Evolutionary conservation across 352 stramenopile genomes (phyloP).

Genomic region (Phytophthora sansomeana): DNA sequence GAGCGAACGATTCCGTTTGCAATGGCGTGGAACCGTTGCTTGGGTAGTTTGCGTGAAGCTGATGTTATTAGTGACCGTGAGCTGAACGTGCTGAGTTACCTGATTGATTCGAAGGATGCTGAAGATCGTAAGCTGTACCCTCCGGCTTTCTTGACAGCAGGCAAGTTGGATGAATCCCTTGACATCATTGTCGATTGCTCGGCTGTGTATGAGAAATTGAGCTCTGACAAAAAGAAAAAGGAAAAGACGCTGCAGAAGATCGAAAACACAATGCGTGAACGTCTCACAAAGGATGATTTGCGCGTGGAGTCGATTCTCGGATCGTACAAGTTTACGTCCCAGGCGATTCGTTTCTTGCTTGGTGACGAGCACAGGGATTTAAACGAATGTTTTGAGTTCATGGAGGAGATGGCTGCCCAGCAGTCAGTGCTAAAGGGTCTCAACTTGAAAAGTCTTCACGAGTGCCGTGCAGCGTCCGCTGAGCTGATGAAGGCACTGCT

Average conservation of each 20-base stretch:
- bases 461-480: constrained; percentile 68
- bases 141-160: constrained; percentile 86
- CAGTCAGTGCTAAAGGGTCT: constrained; percentile 84
- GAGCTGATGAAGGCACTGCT: constrained; percentile 90
- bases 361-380: constrained; percentile 87
- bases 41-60: constrained; percentile 78
- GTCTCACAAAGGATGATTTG: constrained; percentile 86
- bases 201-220: constrained; percentile 83
- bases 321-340: constrained; percentile 90
- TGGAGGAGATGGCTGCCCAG: constrained; percentile 82
- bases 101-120: constrained; percentile 84
- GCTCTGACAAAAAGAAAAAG: constrained; percentile 90
- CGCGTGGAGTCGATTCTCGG: constrained; percentile 83
- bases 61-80: constrained; percentile 89
- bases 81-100: constrained; percentile 86
- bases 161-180: constrained; percentile 88
- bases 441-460: constrained; percentile 82
- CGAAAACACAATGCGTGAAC: constrained; percentile 85
- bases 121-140: constrained; percentile 84
- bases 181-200: constrained; percentile 88
- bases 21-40: constrained; percentile 88
- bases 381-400: constrained; percentile 88
- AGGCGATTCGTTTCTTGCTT: constrained; percentile 80
- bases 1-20: constrained; percentile 88
- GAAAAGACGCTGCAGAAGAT: constrained; percentile 90